Percentiles rank a stretch among this genome's conserved stretches.
Conservation (phyloP, 129 eudicot species). For the carrot (Daucus carota) region DNA sequence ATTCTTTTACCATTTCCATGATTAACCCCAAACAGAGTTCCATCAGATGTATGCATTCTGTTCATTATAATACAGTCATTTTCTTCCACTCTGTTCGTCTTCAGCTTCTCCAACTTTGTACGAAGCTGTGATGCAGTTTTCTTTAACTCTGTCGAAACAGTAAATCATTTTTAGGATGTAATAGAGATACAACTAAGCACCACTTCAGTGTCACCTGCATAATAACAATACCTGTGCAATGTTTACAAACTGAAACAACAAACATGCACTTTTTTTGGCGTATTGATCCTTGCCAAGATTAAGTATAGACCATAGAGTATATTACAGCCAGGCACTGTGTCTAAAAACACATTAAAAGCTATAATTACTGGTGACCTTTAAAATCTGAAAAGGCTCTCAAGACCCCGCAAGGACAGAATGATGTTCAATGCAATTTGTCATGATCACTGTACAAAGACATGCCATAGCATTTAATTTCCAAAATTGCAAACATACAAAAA, state of each 20-base stretch:
- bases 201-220: too few relatives aligned
- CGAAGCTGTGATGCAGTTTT: slow-evolving; percentile 51
- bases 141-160: slow-evolving; percentile 42
- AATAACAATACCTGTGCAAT: too few relatives aligned
- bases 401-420: neutral
- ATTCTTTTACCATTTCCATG: slow-evolving; percentile 32
- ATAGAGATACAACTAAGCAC: neutral
- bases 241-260: too few relatives aligned
- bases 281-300: neutral
- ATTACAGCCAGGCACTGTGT: neutral
- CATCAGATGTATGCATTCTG: slow-evolving; percentile 27
- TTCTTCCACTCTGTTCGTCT: slow-evolving; percentile 37
- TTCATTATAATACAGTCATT: slow-evolving; percentile 26
- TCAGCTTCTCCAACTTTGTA: slow-evolving; percentile 35
- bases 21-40: slow-evolving; percentile 24
- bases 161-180: neutral
- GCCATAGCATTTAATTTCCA: neutral
- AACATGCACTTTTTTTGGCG: neutral
- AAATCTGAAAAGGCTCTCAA: neutral
- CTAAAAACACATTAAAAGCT: neutral
- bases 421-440: neutral
- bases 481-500: neutral
- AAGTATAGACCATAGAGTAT: neutral
- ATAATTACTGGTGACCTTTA: neutral
- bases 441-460: neutral